phyloP scores from a whole-genome alignment of 192 early-diverging fungal species.

The Oehlia diaphana region DNA sequence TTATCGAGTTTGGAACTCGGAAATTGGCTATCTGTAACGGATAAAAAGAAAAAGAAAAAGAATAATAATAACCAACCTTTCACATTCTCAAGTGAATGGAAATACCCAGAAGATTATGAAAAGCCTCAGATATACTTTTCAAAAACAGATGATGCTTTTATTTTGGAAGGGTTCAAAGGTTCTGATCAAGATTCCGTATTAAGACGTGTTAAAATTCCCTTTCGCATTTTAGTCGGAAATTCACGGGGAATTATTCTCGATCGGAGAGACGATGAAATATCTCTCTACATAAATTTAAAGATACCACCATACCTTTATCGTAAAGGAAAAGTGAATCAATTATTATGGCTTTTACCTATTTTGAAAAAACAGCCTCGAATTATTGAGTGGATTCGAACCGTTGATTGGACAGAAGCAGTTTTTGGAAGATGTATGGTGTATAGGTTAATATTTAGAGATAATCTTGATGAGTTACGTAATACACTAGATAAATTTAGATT shows the following conservation, averaged over 20 bases:
- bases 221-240: background rate
- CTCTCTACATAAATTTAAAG: conserved; percentile 2
- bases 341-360: no score
- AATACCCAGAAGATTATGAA: background rate
- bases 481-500: background rate
- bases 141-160: background rate
- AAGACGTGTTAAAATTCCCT: conserved; percentile 1
- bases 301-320: background rate
- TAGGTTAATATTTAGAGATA: background rate
- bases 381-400: background rate
- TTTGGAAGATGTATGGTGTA: conserved; percentile 19
- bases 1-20: background rate
- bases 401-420: conserved; percentile 9
- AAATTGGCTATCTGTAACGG: background rate
- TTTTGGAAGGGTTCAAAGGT: background rate
- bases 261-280: background rate
- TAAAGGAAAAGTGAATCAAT: no score
- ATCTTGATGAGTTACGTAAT: background rate
- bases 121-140: background rate
- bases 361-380: background rate
- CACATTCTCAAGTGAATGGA: background rate
- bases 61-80: no score
- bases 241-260: background rate
- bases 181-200: background rate
- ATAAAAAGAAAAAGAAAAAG: no score